Percentiles rank a stretch among this genome's conserved stretches.
phyloP scores from a whole-genome alignment of 164 flowering plant genomes.

The Dillenia turbinata region DNA sequence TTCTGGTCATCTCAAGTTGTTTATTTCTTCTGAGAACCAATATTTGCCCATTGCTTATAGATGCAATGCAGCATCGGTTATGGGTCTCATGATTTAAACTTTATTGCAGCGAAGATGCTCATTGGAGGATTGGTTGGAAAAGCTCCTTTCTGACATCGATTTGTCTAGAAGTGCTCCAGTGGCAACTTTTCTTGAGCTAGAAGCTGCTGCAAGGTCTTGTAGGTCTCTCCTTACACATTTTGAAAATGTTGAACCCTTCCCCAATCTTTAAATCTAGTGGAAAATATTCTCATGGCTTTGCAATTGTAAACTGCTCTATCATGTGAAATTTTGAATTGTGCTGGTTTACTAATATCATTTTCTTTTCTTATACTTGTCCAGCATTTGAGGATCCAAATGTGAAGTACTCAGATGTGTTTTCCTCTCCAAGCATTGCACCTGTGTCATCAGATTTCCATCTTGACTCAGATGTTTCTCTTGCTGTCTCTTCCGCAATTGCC shows the following conservation, averaged over 20 bases:
- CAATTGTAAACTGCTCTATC: no score
- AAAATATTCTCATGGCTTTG: no score
- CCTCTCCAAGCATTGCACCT: constrained; percentile 27
- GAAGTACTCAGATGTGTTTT: constrained; percentile 30
- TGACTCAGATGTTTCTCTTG: constrained; percentile 38
- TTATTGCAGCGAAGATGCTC: constrained; percentile 87
- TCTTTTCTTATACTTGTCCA: constrained; percentile 19
- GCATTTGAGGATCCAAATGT: constrained; percentile 71
- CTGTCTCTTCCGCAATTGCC: constrained; percentile 57
- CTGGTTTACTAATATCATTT: no score
- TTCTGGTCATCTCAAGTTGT: no score
- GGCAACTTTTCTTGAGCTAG: constrained; percentile 96
- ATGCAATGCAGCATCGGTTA: no score
- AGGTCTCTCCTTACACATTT: constrained; percentile 28
- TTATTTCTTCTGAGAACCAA: no score
- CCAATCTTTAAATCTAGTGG: no score
- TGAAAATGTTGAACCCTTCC: no score
- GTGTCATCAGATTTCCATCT: constrained; percentile 35
- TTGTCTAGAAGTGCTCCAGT: constrained; percentile 77
- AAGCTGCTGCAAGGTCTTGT: constrained; percentile 98
- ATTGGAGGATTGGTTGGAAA: constrained; percentile 93
- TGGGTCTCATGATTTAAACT: constrained; percentile 6
- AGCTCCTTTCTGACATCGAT: constrained; percentile 85
- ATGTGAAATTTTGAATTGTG: no score
- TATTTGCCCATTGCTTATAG: no score